Conservation (phyloP, 2,329 filamentous ascomycete genomes). For the Mycosphaerella arachidis region DNA sequence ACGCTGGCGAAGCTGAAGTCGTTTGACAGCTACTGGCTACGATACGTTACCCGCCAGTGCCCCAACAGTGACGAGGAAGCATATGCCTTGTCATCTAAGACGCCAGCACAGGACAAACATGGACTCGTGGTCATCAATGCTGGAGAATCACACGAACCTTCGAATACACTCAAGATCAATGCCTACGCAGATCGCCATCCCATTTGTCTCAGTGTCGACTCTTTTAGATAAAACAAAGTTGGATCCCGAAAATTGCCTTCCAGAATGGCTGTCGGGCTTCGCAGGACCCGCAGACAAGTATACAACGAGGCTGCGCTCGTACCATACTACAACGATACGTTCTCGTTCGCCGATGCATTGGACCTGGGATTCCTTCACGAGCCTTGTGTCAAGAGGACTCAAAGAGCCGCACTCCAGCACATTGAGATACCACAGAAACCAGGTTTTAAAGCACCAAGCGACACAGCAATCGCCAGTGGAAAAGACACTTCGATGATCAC, state of each 20-base stretch:
- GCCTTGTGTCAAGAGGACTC: too few relatives aligned
- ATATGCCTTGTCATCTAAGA: neutral
- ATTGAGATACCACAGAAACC: too few relatives aligned
- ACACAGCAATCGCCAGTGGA: too few relatives aligned
- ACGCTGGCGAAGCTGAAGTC: too few relatives aligned
- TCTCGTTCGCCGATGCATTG: neutral
- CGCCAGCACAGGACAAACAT: neutral
- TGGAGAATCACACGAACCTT: neutral
- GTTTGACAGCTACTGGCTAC: neutral
- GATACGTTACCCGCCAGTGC: slow-evolving; percentile 1
- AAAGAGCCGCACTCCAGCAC: too few relatives aligned
- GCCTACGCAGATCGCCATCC: neutral
- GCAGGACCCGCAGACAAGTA: slow-evolving; percentile 7
- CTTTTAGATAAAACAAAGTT: neutral
- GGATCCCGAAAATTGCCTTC: neutral
- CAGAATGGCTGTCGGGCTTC: neutral
- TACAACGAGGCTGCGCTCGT: slow-evolving; percentile 11
- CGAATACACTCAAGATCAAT: neutral
- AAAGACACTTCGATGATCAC: too few relatives aligned
- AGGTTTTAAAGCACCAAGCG: too few relatives aligned
- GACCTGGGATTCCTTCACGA: too few relatives aligned
- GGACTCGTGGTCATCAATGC: neutral
- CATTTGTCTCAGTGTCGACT: neutral
- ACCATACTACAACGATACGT: slow-evolving; percentile 8
- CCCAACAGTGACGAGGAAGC: neutral